A percentile compares a stretch with the other conserved stretches of the same genome.
phyloP scores from a whole-genome alignment of 2,329 filamentous ascomycete genomes.

The Waltergamsia citrina region DNA sequence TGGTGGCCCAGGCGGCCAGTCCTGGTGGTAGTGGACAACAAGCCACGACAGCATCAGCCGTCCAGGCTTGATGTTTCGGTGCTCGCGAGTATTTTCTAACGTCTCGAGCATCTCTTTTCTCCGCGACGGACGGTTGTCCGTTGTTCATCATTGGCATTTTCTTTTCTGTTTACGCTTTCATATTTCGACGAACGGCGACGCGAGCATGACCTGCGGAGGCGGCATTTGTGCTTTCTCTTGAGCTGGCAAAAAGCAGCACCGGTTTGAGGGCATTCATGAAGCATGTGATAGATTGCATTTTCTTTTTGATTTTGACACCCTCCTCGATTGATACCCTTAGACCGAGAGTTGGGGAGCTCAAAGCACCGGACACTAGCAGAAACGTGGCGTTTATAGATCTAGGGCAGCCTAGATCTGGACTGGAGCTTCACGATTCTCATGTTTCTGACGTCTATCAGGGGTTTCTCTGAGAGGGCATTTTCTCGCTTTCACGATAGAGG shows the following conservation, averaged over 20 bases:
- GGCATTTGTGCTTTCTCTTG: constrained; percentile 12
- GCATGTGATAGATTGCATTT: constrained; percentile 34
- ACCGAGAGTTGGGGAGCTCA: constrained; percentile 29
- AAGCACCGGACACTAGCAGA: constrained; percentile 21
- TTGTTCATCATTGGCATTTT: constrained; percentile 12
- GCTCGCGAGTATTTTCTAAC: too few species aligned
- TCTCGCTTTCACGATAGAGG: constrained; percentile 31
- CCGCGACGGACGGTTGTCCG: constrained; percentile 9
- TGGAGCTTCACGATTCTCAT: constrained; percentile 20
- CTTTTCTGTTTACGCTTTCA: constrained; percentile 13
- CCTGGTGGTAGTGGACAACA: constrained; percentile 47
- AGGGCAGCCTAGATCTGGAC: constrained; percentile 20
- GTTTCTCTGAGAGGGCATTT: constrained; percentile 26
- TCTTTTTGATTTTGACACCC: constrained; percentile 30
- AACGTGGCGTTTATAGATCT: constrained; percentile 24
- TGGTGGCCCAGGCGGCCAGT: constrained; percentile 57
- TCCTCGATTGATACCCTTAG: constrained; percentile 35
- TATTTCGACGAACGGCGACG: constrained; percentile 27
- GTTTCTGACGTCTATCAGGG: constrained; percentile 26
- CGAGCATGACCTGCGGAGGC: constrained; percentile 26
- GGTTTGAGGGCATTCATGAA: constrained; percentile 30
- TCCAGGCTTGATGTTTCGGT: constrained; percentile 2
- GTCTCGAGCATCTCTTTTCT: constrained; percentile 9
- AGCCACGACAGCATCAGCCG: constrained; percentile 3
- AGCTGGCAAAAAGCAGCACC: constrained; percentile 23